Evolutionary conservation across 306 rosid species (phyloP), one percentile per base, ranked within the genome.

Genomic region (Malus asiatica): DNA sequence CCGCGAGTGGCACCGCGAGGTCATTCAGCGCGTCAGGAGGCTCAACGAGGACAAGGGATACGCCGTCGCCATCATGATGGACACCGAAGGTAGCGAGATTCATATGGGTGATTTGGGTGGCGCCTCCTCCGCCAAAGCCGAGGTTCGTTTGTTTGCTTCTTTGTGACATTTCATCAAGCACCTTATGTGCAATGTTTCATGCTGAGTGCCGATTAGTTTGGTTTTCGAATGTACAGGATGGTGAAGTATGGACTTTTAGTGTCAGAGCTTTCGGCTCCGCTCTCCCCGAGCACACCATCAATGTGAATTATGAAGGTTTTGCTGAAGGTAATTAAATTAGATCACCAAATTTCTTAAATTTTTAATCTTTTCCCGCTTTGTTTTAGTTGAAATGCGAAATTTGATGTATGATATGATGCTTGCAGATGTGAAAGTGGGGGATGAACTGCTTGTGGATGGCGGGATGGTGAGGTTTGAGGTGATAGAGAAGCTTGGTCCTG

Each of bases 391-490:
- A n/a, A 22, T 68, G 40, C 51, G 11, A 66, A 69, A 40, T 66
- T 63, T 52, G 8, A 38, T 69, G 40, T 16, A 15, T 78, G 78
- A 57, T 78, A 32, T 81, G 77, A 59, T 85, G 78, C 6, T 15
- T 32, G 23, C 84, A 96, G 98, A 96, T 76, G 93, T 96, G 72
- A 83, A 85, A 78, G 93, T 92, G 51, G 99, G 99, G 53, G 99
- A 96, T 83, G 99, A 96, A 22, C 97, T 96, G 70, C 87, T 96
- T 70, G 97, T 96, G 78, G 99, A 96, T 67, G 99, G 99, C 65
- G 99, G 99, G 57, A 96, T 92, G 99, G 99, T 96, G 81, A 92
- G 99, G 84, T 96, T 96, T 76, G 99, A 96, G 77, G 99, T 96
- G 70, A 85, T 92, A 65, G 93, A 92, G 80, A 96, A 92, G 84